Conservation (phyloP, 2,329 filamentous ascomycete genomes). For the Plectosphaerella sp. region DNA sequence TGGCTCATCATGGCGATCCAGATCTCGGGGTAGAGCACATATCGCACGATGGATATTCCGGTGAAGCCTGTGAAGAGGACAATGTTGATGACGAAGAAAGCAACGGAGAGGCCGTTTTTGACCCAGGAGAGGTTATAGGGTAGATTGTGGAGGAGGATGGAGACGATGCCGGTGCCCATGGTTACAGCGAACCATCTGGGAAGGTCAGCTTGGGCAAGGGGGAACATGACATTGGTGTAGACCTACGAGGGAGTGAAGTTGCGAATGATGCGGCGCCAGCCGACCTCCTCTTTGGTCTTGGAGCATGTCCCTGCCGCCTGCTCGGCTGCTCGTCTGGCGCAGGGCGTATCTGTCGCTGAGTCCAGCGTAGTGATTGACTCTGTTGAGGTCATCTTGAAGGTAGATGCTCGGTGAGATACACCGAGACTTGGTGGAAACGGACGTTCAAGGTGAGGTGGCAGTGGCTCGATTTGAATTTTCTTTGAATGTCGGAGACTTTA, state of each 20-base stretch:
- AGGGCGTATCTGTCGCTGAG: not conserved
- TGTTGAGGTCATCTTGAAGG: not conserved
- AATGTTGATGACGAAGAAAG: slow-evolving; percentile 58
- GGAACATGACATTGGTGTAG: not conserved
- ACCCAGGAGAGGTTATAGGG: slow-evolving; percentile 57
- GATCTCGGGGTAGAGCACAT: slow-evolving; percentile 60
- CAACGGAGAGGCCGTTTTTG: slow-evolving; percentile 32
- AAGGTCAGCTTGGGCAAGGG: not conserved
- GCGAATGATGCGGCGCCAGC: slow-evolving; percentile 41
- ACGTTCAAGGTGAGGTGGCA: too few species aligned
- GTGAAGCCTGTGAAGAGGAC: slow-evolving; percentile 52
- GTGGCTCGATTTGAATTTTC: too few species aligned
- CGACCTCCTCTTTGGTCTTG: slow-evolving; percentile 24
- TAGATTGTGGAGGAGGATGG: slow-evolving; percentile 56
- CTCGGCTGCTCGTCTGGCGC: not conserved
- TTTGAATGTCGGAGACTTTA: too few species aligned
- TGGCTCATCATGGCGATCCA: slow-evolving; percentile 64
- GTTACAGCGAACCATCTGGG: slow-evolving; percentile 53
- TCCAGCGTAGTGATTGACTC: not conserved
- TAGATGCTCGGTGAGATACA: not conserved
- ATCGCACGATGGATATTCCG: slow-evolving; percentile 52
- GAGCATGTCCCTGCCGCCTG: not conserved
- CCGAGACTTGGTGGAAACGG: not conserved
- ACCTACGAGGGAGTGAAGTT: slow-evolving; percentile 53
- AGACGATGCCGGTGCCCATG: slow-evolving; percentile 67